Evolutionary conservation across 2,329 filamentous ascomycete genomes (phyloP), one percentile per base, ranked within the genome.

Genomic region (Cercospora zeae-maydis): DNA sequence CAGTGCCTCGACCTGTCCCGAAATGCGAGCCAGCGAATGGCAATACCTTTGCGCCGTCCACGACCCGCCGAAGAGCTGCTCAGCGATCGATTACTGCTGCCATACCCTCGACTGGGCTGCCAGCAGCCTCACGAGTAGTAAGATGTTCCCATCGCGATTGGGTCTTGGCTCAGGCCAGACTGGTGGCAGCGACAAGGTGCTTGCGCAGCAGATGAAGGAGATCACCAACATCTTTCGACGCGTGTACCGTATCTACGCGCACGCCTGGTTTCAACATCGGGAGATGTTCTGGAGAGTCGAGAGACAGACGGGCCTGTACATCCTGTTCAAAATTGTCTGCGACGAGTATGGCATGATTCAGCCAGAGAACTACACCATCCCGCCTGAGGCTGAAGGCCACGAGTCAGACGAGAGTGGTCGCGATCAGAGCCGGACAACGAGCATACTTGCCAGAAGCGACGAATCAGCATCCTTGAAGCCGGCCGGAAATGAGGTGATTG

Each of bases 21-120:
- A 99, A 79, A 99, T 99, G 95, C 92, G 95, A 74, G 95, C 95
- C 2, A 95, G 91, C 31, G 93, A 99, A 80, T 99, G 95, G 95
- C 95, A 99, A 79, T 99, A 98, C 74, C 86, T 99, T 53, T 99
- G 95, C 79, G 95, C 95, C 56, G 95, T 98, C 2, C 95, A 99
- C 76, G 93, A 98, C 74, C 90, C 92, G 55, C 95, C 95, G 54
- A 98, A 98, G 79, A 91, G 89, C 72, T 99, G 95, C 81, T 97
- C 93, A 77, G 95, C 95, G 57, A 97, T 99, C 74, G 95, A 99
- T 79, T 99, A 99, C 80, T 97, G 93, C 83, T 98, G 93, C 76
- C 95, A 99, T 76, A 99, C 95, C 0, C 87, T 99, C 47, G 95
- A 99, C 79, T 98, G 93, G 92, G 95, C 95, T 2, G 93, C 92